Conservation (phyloP, 78 protist genomes). For the Speleostelium caveatum region DNA sequence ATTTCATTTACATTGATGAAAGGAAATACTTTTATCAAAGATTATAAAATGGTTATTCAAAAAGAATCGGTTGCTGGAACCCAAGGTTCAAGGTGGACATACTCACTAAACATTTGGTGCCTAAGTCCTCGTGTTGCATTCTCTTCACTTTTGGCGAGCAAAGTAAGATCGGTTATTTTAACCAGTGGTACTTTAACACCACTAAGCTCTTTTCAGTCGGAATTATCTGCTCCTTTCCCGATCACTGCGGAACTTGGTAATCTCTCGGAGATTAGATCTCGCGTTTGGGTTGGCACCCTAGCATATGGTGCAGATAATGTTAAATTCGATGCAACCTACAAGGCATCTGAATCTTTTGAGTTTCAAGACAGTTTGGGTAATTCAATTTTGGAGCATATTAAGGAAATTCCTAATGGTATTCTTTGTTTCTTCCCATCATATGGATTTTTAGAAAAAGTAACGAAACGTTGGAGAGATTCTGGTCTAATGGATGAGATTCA, state of each 20-base stretch:
- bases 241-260: constrained; percentile 65
- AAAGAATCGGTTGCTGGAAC: neutral
- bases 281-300: constrained; percentile 80
- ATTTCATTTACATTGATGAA: neutral
- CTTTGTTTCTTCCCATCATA: constrained; percentile 98
- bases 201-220: constrained; percentile 84
- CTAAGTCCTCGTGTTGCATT: constrained; percentile 59
- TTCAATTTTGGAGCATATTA: constrained; percentile 81
- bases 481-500: neutral
- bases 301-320: constrained; percentile 5
- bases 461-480: constrained; percentile 70
- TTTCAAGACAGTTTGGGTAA: constrained; percentile 90
- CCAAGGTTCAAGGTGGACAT: neutral
- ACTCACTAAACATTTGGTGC: constrained; percentile 45
- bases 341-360: constrained; percentile 11
- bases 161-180: constrained; percentile 79
- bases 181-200: constrained; percentile 99
- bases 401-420: constrained; percentile 94
- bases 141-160: neutral
- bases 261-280: constrained; percentile 66
- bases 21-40: neutral
- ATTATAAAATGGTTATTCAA: constrained; percentile 13
- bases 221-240: constrained; percentile 56
- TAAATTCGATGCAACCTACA: constrained; percentile 35
- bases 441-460: constrained; percentile 42